Evolutionary conservation across 495 filamentous ascomycete species (phyloP).

Genomic region (Xanthoparmelia taractica): DNA sequence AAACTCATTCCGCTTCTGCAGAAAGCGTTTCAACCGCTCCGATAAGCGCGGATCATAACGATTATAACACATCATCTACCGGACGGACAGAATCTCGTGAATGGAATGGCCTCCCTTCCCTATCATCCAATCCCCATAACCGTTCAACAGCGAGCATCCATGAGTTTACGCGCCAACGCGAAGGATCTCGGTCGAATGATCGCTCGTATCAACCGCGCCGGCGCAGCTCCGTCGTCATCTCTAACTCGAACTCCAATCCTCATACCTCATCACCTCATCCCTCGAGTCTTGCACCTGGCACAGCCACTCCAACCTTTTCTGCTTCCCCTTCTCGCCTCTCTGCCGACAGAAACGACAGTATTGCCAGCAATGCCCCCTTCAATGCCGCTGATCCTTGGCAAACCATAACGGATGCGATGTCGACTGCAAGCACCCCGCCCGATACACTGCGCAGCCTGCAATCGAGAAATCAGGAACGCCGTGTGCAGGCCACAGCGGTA

Average conservation of each 20-base stretch:
- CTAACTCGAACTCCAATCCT: constrained; percentile 29
- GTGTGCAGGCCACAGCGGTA: constrained; percentile 2
- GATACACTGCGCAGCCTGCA: constrained; percentile 23
- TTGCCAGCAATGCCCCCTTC: background rate
- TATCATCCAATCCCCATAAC: constrained; percentile 13
- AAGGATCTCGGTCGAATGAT: constrained; percentile 26
- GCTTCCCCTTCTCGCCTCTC: constrained; percentile 29
- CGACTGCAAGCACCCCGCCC: constrained; percentile 26
- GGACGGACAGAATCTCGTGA: constrained; percentile 6
- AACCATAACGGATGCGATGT: constrained; percentile 39
- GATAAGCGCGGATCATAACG: constrained; percentile 24
- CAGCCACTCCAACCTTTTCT: constrained; percentile 23
- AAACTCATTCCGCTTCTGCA: constrained; percentile 12
- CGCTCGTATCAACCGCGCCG: constrained; percentile 37
- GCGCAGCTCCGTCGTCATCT: constrained; percentile 40
- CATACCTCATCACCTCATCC: constrained; percentile 17
- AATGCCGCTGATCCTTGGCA: constrained; percentile 35
- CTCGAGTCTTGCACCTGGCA: constrained; percentile 23
- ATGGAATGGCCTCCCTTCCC: constrained; percentile 13
- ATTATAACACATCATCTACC: constrained; percentile 13
- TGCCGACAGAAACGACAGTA: constrained; percentile 10
- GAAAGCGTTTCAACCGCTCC: constrained; percentile 1
- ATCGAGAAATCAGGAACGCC: constrained; percentile 15
- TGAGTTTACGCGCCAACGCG: constrained; percentile 32
- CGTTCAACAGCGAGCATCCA: constrained; percentile 21